These are phyloP conservation scores for Aspergillus fructus DNA, from an alignment of 2,329 filamentous ascomycete species.

Conservation along the genomic window DNA sequence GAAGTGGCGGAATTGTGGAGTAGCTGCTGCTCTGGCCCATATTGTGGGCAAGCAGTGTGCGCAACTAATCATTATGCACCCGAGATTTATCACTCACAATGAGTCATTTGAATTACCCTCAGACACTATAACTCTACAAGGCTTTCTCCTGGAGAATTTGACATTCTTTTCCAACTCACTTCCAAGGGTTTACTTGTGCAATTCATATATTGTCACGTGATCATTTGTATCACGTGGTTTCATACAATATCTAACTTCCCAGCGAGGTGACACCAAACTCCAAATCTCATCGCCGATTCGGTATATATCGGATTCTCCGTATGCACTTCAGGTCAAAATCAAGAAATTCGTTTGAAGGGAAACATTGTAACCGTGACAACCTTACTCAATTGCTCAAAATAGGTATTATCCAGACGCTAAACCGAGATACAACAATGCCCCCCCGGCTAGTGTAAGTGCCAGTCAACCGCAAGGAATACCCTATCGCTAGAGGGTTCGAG, in stretches of 20 bases:
- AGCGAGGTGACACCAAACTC: not conserved
- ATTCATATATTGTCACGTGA: not conserved
- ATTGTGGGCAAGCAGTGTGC: not conserved
- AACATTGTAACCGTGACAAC: too few relatives aligned
- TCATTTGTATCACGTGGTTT: too few relatives aligned
- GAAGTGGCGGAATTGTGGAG: constrained; percentile 12
- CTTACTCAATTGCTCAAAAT: not conserved
- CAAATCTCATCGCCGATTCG: not conserved
- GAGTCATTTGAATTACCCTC: not conserved
- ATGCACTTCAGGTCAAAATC: not conserved
- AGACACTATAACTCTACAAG: not conserved
- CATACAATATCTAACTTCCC: too few relatives aligned
- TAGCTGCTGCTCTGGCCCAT: not conserved
- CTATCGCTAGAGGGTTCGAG: not conserved
- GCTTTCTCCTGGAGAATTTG: not conserved
- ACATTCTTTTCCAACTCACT: not conserved
- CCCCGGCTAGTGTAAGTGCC: not conserved
- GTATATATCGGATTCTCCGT: not conserved
- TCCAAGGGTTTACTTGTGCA: not conserved
- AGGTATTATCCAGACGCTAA: not conserved
- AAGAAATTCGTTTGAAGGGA: not conserved
- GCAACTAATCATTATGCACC: not conserved
- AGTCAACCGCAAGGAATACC: constrained; percentile 8
- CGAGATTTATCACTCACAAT: not conserved
- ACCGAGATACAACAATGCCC: not conserved